Conservation (phyloP, 257 asterid species). For the Rhazya stricta region DNA sequence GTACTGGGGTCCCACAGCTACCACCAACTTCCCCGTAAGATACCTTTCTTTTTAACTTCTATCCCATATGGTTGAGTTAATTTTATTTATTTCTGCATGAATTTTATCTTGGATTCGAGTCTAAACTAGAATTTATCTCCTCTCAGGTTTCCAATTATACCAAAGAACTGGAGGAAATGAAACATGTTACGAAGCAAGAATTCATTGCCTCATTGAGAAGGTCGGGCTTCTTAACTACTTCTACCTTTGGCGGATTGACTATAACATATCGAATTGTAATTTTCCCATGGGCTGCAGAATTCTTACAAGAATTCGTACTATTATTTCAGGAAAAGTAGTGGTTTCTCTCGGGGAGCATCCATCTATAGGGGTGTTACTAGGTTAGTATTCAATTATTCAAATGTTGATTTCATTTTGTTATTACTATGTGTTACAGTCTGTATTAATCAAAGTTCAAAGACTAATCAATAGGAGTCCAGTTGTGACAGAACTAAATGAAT, state of each 20-base stretch:
- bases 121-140: constrained; percentile 4
- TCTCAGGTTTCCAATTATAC: constrained; percentile 54
- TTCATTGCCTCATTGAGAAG: constrained; percentile 91
- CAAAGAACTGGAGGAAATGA: constrained; percentile 77
- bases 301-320: neutral
- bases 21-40: constrained; percentile 68
- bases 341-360: constrained; percentile 93
- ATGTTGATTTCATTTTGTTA: neutral
- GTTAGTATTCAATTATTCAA: constrained; percentile 18
- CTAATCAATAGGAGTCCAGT: neutral
- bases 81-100: neutral
- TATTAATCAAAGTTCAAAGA: neutral
- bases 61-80: neutral
- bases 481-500: neutral
- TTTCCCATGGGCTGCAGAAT: neutral
- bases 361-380: constrained; percentile 90
- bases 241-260: neutral
- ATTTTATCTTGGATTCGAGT: neutral
- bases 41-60: neutral
- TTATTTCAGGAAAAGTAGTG: constrained; percentile 69
- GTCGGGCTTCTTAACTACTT: constrained; percentile 20
- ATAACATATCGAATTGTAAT: neutral
- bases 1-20: constrained; percentile 88
- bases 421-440: neutral
- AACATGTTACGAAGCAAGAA: constrained; percentile 72